These are phyloP conservation scores for Aspergillus ochraceoroseus DNA, from an alignment of 2,329 filamentous ascomycete species.

Conservation along the genomic window DNA sequence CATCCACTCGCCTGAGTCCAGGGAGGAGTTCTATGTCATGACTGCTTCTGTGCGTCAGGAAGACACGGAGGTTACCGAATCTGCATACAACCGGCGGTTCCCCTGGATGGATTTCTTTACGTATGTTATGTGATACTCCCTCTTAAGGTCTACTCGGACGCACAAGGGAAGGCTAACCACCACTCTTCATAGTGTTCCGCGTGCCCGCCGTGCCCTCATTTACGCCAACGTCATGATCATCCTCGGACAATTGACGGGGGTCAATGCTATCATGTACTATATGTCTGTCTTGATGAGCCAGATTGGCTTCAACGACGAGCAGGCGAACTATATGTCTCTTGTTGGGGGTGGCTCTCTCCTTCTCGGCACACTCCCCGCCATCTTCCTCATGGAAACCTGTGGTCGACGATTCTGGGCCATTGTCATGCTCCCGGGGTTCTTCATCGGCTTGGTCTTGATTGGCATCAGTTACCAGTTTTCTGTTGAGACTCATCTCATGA, in stretches of 20 bases:
- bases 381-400: slow-evolving; percentile 66
- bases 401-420: slow-evolving; percentile 72
- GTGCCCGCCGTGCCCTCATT: slow-evolving; percentile 60
- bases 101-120: slow-evolving; percentile 72
- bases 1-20: slow-evolving; percentile 51
- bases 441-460: slow-evolving; percentile 63
- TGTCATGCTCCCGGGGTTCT: slow-evolving; percentile 66
- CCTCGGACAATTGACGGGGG: slow-evolving; percentile 65
- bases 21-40: slow-evolving; percentile 67
- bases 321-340: slow-evolving; percentile 68
- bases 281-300: slow-evolving; percentile 63
- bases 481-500: slow-evolving; percentile 43
- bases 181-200: too few relatives aligned
- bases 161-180: too few relatives aligned
- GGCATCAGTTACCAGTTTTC: slow-evolving; percentile 59
- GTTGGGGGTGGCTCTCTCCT: slow-evolving; percentile 65
- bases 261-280: slow-evolving; percentile 68
- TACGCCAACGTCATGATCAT: slow-evolving; percentile 68
- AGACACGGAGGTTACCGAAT: slow-evolving; percentile 7
- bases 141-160: too few relatives aligned
- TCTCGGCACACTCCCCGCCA: slow-evolving; percentile 62
- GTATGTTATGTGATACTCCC: neutral
- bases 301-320: slow-evolving; percentile 60
- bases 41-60: slow-evolving; percentile 46
- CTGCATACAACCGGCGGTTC: slow-evolving; percentile 35